These are phyloP conservation scores for Tubosaeta brunneosetosa DNA, from an alignment of 768 basidiomycete species.

Conservation along the genomic window DNA sequence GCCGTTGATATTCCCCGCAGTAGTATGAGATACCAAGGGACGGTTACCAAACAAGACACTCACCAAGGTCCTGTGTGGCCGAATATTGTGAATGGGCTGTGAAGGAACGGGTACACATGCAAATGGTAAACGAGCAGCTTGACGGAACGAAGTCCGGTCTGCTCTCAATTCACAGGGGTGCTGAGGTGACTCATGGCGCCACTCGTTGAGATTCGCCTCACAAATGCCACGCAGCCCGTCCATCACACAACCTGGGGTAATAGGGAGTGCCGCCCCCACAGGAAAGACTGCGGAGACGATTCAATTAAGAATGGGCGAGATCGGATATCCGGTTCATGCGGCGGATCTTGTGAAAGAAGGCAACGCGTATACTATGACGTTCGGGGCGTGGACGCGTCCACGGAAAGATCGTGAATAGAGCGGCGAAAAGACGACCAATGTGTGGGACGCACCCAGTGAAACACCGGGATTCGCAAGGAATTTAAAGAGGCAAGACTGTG, in stretches of 20 bases:
- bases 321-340: constrained; percentile 8
- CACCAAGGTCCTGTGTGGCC: not conserved
- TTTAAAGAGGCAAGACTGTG: constrained; percentile 2
- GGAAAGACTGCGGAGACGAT: constrained; percentile 19
- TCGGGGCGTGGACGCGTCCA: not conserved
- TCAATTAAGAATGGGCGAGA: constrained; percentile 11
- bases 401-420: constrained; percentile 9
- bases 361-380: constrained; percentile 17
- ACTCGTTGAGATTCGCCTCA: constrained; percentile 5
- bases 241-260: constrained; percentile 31
- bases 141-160: not conserved
- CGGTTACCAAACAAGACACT: not conserved
- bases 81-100: constrained; percentile 6
- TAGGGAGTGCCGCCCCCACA: constrained; percentile 21
- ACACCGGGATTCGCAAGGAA: constrained; percentile 11
- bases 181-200: constrained; percentile 1
- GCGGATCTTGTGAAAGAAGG: constrained; percentile 27
- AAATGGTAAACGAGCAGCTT: not conserved
- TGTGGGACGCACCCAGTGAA: constrained; percentile 9
- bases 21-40: constrained; percentile 4
- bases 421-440: constrained; percentile 13
- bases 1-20: constrained; percentile 4
- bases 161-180: constrained; percentile 5
- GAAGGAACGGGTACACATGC: constrained; percentile 3
- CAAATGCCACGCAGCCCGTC: constrained; percentile 3